Conservation (phyloP, 164 flowering plant species). For the Litsea cubeba region DNA sequence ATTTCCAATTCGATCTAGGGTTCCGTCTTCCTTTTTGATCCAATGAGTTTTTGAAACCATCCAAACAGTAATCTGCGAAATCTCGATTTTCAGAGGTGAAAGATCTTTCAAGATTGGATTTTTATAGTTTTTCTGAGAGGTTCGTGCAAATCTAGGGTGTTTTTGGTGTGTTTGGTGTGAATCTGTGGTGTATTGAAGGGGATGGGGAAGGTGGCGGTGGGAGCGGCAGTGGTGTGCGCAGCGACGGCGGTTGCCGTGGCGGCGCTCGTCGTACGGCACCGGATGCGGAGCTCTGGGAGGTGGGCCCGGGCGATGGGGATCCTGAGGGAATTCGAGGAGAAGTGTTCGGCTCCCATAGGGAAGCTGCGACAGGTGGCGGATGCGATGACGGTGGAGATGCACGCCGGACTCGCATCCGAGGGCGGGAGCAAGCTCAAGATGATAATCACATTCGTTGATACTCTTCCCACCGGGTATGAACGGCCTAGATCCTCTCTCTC, state of each 20-base stretch:
- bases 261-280: slow-evolving; percentile 57
- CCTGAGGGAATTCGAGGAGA: slow-evolving; percentile 68
- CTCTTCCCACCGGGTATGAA: slow-evolving; percentile 82
- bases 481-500: neutral
- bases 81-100: neutral
- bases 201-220: slow-evolving; percentile 59
- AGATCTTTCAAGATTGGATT: neutral
- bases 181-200: neutral
- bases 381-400: slow-evolving; percentile 96
- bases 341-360: slow-evolving; percentile 51
- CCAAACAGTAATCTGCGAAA: neutral
- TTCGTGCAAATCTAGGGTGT: neutral
- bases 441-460: slow-evolving; percentile 89
- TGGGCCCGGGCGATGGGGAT: slow-evolving; percentile 66
- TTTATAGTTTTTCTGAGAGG: neutral
- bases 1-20: neutral
- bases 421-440: slow-evolving; percentile 97
- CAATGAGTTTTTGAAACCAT: neutral
- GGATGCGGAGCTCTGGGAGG: slow-evolving; percentile 51
- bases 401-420: slow-evolving; percentile 91
- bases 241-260: slow-evolving; percentile 80
- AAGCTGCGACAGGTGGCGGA: slow-evolving; percentile 83
- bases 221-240: slow-evolving; percentile 68
- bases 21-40: neutral
- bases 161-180: neutral